Evolutionary conservation across 306 rosid genomes (phyloP).

Genomic region (Quercus alba): DNA sequence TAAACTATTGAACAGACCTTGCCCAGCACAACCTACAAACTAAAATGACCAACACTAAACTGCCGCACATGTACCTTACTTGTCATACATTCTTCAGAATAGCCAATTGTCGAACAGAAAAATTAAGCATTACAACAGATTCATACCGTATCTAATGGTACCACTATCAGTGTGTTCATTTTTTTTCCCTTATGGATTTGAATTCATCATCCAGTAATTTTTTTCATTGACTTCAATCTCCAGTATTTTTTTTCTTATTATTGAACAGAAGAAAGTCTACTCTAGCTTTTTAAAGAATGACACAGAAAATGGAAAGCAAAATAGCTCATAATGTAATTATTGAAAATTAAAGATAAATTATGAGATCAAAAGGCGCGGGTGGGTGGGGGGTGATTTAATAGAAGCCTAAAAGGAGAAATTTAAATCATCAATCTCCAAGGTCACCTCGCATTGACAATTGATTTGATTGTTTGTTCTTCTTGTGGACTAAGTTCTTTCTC

Average conservation of each 20-base stretch:
- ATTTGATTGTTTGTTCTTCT: constrained; percentile 70
- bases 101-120: neutral
- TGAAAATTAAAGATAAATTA: neutral
- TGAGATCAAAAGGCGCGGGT: neutral
- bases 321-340: neutral
- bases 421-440: neutral
- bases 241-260: neutral
- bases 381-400: neutral
- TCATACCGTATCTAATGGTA: neutral
- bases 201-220: neutral
- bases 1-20: neutral
- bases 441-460: constrained; percentile 81
- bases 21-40: neutral
- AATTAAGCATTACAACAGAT: neutral
- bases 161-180: neutral
- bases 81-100: neutral
- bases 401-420: neutral
- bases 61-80: neutral
- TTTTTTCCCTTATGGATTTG: neutral
- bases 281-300: neutral
- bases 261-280: neutral
- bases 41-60: neutral
- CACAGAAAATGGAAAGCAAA: neutral
- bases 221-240: neutral
- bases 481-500: constrained; percentile 68